These are phyloP conservation scores for Parietaria judaica DNA, from an alignment of 306 rosid genomes.

Conservation along the genomic window DNA sequence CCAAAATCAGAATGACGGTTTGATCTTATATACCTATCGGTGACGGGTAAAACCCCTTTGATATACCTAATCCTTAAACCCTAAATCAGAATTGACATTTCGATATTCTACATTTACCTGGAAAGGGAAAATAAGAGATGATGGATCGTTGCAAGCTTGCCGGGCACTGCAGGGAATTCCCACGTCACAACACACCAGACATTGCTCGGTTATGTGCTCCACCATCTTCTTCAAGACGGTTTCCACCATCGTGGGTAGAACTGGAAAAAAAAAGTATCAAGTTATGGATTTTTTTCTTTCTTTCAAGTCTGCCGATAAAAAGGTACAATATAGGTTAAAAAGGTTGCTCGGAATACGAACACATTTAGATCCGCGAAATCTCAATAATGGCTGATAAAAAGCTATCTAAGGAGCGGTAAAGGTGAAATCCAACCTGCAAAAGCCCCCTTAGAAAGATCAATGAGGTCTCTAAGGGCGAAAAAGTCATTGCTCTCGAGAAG, in stretches of 20 bases:
- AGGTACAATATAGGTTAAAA: not conserved
- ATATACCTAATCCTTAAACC: no score
- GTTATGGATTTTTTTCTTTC: not conserved
- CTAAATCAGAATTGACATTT: no score
- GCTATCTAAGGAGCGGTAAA: constrained; percentile 11
- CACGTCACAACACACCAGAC: constrained; percentile 94
- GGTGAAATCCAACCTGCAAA: constrained; percentile 70
- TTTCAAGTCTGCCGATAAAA: not conserved
- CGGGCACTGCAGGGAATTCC: constrained; percentile 90
- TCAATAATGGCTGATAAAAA: not conserved
- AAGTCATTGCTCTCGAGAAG: constrained; percentile 92
- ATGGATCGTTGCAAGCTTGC: constrained; percentile 81
- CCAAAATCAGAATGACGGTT: no score
- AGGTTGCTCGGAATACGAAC: not conserved
- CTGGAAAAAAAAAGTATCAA: constrained; percentile 31
- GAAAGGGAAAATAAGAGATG: constrained; percentile 92
- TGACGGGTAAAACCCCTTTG: no score
- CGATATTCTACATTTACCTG: constrained; percentile 39
- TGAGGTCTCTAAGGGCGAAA: constrained; percentile 89
- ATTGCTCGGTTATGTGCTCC: constrained; percentile 86
- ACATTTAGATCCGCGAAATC: not conserved
- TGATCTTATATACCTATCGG: no score
- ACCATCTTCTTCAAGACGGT: constrained; percentile 61
- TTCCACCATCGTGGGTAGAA: constrained; percentile 84
- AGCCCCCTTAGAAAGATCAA: constrained; percentile 96